These are phyloP conservation scores for Nicotiana benthamiana DNA, from an alignment of 257 asterid species.

Conservation along the genomic window DNA sequence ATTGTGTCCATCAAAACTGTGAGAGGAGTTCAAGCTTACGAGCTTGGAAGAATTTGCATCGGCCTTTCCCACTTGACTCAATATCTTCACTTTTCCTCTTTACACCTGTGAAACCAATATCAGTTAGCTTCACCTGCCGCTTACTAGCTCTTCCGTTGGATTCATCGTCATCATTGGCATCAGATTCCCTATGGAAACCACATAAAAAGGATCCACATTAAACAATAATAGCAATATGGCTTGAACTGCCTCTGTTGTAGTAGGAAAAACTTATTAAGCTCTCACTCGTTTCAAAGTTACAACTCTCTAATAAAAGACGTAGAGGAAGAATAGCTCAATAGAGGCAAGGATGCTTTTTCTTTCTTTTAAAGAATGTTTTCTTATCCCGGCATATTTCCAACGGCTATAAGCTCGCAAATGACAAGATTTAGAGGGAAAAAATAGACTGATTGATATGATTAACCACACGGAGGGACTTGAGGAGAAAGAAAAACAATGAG, in stretches of 20 bases:
- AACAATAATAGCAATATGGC: background rate
- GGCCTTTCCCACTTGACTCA: slow-evolving; percentile 76
- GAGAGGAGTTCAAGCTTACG: slow-evolving; percentile 80
- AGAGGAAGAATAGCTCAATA: background rate
- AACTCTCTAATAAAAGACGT: background rate
- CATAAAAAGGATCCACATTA: background rate
- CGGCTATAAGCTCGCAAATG: background rate
- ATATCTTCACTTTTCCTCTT: slow-evolving; percentile 76
- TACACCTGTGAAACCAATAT: slow-evolving; percentile 42
- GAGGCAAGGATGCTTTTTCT: background rate
- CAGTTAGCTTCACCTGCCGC: slow-evolving; percentile 69
- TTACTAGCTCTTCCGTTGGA: slow-evolving; percentile 33
- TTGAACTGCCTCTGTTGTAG: background rate
- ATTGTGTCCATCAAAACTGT: slow-evolving; percentile 36
- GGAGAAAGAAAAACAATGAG: background rate
- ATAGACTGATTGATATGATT: background rate
- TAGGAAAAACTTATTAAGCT: background rate
- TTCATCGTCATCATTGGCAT: slow-evolving; percentile 51
- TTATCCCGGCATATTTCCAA: background rate
- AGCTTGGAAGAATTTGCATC: slow-evolving; percentile 87
- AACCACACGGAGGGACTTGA: background rate
- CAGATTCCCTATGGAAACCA: slow-evolving; percentile 56
- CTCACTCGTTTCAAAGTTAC: background rate
- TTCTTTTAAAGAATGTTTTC: background rate
- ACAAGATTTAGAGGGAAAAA: background rate